phyloP scores from a whole-genome alignment of 345 rosid genomes.

The Syzygium oleosum region DNA sequence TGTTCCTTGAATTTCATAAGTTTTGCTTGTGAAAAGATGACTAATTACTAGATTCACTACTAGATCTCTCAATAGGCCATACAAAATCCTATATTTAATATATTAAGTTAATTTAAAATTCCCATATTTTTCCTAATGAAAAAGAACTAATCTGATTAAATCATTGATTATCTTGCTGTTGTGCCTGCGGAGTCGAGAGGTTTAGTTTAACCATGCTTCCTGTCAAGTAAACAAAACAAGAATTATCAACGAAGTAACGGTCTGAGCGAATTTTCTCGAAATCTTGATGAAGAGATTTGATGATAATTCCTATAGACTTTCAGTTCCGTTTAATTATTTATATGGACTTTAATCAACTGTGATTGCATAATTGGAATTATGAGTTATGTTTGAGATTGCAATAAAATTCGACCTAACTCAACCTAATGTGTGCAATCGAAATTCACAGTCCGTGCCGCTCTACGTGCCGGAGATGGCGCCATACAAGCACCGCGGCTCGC shows the following conservation, averaged over 20 bases:
- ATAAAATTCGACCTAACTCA: background rate
- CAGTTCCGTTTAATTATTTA: too few species aligned
- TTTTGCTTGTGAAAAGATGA: background rate
- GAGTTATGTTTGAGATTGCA: background rate
- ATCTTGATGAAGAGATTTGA: background rate
- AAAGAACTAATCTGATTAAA: background rate
- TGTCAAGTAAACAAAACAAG: background rate
- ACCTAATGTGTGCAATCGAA: background rate
- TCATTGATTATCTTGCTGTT: background rate
- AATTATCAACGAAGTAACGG: background rate
- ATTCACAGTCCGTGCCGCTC: constrained; percentile 31
- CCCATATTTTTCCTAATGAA: too few species aligned
- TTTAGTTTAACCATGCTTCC: background rate
- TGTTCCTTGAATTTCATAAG: background rate
- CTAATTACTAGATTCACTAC: background rate
- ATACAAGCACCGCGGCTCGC: constrained; percentile 28
- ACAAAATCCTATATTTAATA: background rate
- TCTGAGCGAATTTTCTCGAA: background rate
- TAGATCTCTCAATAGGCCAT: background rate
- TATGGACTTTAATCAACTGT: background rate
- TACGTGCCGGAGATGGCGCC: constrained; percentile 52
- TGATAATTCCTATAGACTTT: background rate
- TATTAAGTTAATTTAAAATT: background rate
- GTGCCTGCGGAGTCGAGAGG: background rate
- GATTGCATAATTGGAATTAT: background rate